Conservation (phyloP, 371 early-diverging fungal genomes). For the Fennellomyces sp. region DNA sequence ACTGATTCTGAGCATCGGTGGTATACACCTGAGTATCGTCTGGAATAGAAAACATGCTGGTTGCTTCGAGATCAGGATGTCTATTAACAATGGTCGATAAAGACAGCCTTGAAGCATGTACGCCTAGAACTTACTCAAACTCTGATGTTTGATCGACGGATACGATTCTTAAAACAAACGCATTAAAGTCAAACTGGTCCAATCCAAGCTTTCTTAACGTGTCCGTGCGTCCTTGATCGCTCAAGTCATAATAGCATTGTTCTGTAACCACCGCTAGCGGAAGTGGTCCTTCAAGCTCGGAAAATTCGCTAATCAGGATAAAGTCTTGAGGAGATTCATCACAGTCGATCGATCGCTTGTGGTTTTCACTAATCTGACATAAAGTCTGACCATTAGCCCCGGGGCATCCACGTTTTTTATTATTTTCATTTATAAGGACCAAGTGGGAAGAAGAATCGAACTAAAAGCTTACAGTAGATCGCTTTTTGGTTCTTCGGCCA, state of each 20-base stretch:
- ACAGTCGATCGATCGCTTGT: background rate
- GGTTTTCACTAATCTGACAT: background rate
- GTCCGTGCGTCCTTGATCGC: constrained; percentile 9
- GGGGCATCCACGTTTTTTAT: background rate
- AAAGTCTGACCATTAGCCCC: too few species aligned
- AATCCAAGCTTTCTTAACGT: constrained; percentile 23
- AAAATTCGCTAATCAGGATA: constrained; percentile 63
- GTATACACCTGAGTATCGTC: constrained; percentile 65
- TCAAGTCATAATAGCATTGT: constrained; percentile 35
- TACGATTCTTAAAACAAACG: constrained; percentile 58
- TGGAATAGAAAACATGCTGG: constrained; percentile 49
- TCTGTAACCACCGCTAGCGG: constrained; percentile 54
- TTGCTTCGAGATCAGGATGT: constrained; percentile 10
- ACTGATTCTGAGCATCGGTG: constrained; percentile 51
- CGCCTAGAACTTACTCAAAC: constrained; percentile 20
- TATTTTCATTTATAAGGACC: background rate
- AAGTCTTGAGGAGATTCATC: constrained; percentile 38
- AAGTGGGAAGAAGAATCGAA: background rate
- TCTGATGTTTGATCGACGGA: constrained; percentile 55
- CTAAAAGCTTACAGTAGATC: background rate
- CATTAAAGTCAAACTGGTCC: constrained; percentile 52
- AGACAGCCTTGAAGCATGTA: background rate
- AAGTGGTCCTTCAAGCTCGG: constrained; percentile 61
- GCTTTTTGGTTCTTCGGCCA: background rate
- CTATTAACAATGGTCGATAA: background rate